Conservation (phyloP, 139 green algal species). For the Chlorella vulgaris region DNA sequence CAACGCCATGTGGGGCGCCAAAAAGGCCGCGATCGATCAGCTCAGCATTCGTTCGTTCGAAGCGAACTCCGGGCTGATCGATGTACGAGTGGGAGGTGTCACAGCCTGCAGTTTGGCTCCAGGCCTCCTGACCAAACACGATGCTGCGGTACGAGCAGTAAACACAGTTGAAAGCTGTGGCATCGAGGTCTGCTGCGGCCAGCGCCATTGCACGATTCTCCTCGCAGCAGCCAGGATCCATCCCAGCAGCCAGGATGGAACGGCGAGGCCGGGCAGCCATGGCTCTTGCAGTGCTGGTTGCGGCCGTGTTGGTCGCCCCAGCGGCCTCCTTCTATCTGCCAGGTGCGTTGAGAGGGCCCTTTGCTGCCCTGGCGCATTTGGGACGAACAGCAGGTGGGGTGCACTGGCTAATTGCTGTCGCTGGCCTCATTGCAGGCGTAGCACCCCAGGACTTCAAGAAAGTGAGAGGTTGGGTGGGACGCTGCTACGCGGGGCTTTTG, state of each 20-base stretch:
- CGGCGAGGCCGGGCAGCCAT: background rate
- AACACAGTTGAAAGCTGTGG: too few relatives aligned
- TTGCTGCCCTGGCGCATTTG: too few relatives aligned
- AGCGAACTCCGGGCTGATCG: too few relatives aligned
- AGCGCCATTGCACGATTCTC: background rate
- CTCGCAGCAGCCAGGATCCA: background rate
- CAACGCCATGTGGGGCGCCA: too few relatives aligned
- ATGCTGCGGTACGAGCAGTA: too few relatives aligned
- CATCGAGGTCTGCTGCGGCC: too few relatives aligned
- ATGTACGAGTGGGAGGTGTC: too few relatives aligned
- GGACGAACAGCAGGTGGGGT: too few relatives aligned
- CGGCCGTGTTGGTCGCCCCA: background rate
- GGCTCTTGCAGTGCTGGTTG: slow-evolving; percentile 13
- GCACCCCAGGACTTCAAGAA: slow-evolving; percentile 88
- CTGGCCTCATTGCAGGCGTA: slow-evolving; percentile 73
- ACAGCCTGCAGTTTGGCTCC: too few relatives aligned
- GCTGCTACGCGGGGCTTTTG: background rate
- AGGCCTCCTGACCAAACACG: too few relatives aligned
- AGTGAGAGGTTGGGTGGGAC: slow-evolving; percentile 41
- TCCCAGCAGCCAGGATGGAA: background rate
- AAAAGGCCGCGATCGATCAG: slow-evolving; percentile 36
- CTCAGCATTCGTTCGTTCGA: too few relatives aligned
- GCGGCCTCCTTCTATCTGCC: slow-evolving; percentile 86
- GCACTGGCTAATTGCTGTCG: too few relatives aligned
- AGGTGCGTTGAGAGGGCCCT: slow-evolving; percentile 29